phyloP scores from a whole-genome alignment of 495 filamentous ascomycete genomes.

The Hypoxylon intermedium region DNA sequence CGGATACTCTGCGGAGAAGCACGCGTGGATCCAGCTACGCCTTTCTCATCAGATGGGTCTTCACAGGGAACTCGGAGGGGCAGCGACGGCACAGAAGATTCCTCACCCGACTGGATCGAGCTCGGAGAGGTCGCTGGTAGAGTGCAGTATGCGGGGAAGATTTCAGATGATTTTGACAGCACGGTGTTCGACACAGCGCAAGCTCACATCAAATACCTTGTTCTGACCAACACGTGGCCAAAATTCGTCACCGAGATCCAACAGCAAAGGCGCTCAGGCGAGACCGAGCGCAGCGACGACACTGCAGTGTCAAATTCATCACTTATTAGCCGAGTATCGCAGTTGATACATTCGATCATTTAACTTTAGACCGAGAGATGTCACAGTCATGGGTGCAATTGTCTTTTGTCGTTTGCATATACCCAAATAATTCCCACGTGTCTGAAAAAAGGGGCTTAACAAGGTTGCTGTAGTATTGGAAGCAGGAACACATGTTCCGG shows the following conservation, averaged over 20 bases:
- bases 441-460: not conserved
- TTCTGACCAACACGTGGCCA: conserved; percentile 74
- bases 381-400: too few species aligned
- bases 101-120: conserved; percentile 24
- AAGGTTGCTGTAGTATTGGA: too few species aligned
- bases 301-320: conserved; percentile 16
- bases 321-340: conserved; percentile 16
- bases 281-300: conserved; percentile 18
- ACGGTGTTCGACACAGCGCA: conserved; percentile 66
- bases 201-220: conserved; percentile 69
- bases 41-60: conserved; percentile 16
- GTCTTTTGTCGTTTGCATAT: not conserved
- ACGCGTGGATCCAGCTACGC: conserved; percentile 26
- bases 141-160: conserved; percentile 41
- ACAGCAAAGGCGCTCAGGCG: conserved; percentile 18
- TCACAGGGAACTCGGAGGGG: not conserved
- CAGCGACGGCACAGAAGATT: conserved; percentile 4
- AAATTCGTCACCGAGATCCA: conserved; percentile 59
- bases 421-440: too few species aligned
- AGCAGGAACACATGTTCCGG: too few species aligned
- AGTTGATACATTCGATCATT: conserved; percentile 9
- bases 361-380: not conserved
- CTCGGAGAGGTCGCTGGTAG: conserved; percentile 22
- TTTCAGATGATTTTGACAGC: conserved; percentile 60
- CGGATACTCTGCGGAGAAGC: conserved; percentile 33